Evolutionary conservation across 176 grass and related monocot species (phyloP).

Genomic region (Aechmea fasciata): DNA sequence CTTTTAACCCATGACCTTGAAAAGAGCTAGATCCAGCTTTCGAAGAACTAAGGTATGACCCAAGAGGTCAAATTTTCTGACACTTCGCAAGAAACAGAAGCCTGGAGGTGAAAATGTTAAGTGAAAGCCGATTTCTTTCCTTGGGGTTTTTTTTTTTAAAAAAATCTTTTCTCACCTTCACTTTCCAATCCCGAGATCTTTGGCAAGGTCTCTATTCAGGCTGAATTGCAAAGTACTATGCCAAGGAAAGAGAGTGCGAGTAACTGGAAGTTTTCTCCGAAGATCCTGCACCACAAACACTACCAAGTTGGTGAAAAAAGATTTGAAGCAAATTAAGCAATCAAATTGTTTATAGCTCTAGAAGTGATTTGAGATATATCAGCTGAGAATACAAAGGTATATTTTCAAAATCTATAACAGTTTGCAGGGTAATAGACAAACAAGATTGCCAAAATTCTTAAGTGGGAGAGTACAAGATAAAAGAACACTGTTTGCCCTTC

Average conservation of each 20-base stretch:
- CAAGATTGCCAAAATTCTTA: too few species aligned
- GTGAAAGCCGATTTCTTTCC: conserved; percentile 13
- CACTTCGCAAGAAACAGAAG: conserved; percentile 24
- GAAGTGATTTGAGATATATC: neutral
- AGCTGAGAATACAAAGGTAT: neutral
- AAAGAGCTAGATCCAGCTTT: too few species aligned
- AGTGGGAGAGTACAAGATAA: too few species aligned
- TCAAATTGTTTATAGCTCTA: neutral
- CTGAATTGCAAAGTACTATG: conserved; percentile 72
- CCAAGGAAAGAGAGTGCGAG: conserved; percentile 91
- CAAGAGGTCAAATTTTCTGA: neutral
- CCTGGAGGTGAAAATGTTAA: conserved; percentile 24
- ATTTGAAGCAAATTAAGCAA: neutral
- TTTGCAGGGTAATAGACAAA: too few species aligned
- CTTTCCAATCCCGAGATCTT: conserved; percentile 84
- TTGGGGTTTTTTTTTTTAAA: neutral
- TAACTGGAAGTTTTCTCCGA: conserved; percentile 91
- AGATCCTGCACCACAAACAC: conserved; percentile 52
- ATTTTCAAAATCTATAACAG: too few species aligned
- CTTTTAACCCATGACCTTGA: too few species aligned
- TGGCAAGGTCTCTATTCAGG: conserved; percentile 68
- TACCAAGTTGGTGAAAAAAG: neutral
- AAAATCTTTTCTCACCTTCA: conserved; percentile 19
- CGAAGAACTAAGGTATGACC: neutral
- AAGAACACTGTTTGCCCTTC: too few species aligned